Evolutionary conservation across 306 rosid species (phyloP), one percentile per base, ranked within the genome.

Genomic region (Quercus glauca): DNA sequence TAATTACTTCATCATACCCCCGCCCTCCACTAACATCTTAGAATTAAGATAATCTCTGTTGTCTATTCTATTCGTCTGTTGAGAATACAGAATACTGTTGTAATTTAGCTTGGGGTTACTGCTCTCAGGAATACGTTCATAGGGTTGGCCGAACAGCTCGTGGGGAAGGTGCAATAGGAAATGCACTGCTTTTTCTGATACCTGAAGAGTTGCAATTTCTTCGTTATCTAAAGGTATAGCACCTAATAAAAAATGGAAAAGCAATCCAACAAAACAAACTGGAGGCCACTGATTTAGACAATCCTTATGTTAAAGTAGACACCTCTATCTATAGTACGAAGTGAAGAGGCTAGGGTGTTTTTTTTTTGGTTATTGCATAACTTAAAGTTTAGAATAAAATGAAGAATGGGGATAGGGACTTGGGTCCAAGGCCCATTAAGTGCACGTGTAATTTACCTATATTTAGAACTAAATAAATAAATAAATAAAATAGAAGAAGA

Each of bases 121-220:
- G 73, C 76, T 80, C 68, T 83, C 87, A 95, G 99, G 99, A 95
- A 84, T 95, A 95, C 78, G 93, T 91, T 77, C 99, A 95, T 58
- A 90, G 99, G 82, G 98, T 95, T 89, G 99, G 99, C 73, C 91
- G 99, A 89, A 92, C 99, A 79, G 98, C 99, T 80, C 96, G 99
- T 65, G 99, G 99, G 29, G 97, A 95, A 86, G 98, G 99, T 65
- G 71, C 71, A 31, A 65, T 5, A 65, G 71, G 71, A 65, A 65
- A 65, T 65, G 71, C 71, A 4, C 23, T 65, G 9, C 49, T 65
- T 31, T 65, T 65, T 45, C 13, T 65, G 49, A 65, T 31, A 29
- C 71, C 71, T 65, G 71, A 65, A 65, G 71, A 65, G 25, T 65
- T 65, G 71, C 71, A 65, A 33, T 65, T 65, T 33, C 49, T 65